Percentiles rank a stretch among this genome's conserved stretches.
Evolutionary conservation across 345 rosid species (phyloP).

Genomic region (Mallotus nudiflorus): DNA sequence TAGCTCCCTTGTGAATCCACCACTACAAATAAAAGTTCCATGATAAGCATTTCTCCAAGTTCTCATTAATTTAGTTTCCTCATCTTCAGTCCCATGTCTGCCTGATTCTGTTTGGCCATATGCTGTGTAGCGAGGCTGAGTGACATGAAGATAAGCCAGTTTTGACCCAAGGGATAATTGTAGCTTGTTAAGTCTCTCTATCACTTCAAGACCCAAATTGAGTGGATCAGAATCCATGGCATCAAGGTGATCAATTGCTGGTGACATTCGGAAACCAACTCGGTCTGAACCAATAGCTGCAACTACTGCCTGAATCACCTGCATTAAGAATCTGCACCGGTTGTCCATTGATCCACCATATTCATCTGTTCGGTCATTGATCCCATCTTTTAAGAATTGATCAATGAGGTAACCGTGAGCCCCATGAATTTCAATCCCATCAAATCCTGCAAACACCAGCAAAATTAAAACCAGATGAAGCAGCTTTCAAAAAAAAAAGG

Average conservation of each 20-base stretch:
- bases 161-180: constrained; percentile 47
- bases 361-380: constrained; percentile 70
- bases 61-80: constrained; percentile 53
- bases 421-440: constrained; percentile 85
- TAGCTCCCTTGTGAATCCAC: constrained; percentile 69
- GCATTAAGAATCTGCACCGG: constrained; percentile 65
- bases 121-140: constrained; percentile 75
- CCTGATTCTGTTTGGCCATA: constrained; percentile 62
- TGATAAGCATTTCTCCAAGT: constrained; percentile 50
- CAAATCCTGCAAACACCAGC: constrained; percentile 69
- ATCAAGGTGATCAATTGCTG: constrained; percentile 78
- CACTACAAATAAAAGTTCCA: constrained; percentile 76
- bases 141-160: constrained; percentile 75
- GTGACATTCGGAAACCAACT: constrained; percentile 74
- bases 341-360: constrained; percentile 75
- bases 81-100: constrained; percentile 56
- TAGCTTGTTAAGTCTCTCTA: constrained; percentile 58
- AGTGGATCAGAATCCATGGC: constrained; percentile 82
- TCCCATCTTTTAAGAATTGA: constrained; percentile 79
- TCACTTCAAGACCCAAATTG: constrained; percentile 59
- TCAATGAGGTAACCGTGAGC: constrained; percentile 90
- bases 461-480: no score
- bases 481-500: no score
- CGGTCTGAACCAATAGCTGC: constrained; percentile 54
- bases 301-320: constrained; percentile 54